Evolutionary conservation across 257 asterid genomes (phyloP).

Genomic region (Penstemon newberryi): DNA sequence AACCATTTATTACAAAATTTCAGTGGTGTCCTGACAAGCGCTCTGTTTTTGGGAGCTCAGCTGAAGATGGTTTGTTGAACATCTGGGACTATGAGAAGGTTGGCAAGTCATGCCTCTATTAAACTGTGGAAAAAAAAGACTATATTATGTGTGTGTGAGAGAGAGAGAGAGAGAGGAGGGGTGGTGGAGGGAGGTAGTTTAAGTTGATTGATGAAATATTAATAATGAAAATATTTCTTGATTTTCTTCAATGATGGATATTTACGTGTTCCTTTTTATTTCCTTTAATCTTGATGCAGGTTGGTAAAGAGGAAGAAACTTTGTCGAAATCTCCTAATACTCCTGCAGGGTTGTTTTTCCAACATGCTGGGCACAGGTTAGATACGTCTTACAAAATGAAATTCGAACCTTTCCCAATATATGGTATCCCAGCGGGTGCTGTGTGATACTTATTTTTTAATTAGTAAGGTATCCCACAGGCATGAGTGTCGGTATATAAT

Average conservation of each 20-base stretch:
- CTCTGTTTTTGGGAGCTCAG: constrained; percentile 93
- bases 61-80: constrained; percentile 90
- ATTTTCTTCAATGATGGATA: neutral
- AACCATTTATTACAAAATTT: constrained; percentile 19
- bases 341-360: constrained; percentile 91
- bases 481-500: neutral
- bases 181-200: neutral
- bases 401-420: constrained; percentile 1
- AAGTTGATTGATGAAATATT: constrained; percentile 9
- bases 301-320: constrained; percentile 61
- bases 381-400: constrained; percentile 24
- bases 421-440: constrained; percentile 3
- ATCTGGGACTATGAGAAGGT: constrained; percentile 97
- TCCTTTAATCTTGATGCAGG: constrained; percentile 42
- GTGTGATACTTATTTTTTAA: constrained; percentile 2
- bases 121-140: neutral
- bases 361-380: constrained; percentile 99
- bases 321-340: constrained; percentile 52
- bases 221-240: constrained; percentile 4
- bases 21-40: constrained; percentile 97
- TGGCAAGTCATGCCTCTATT: constrained; percentile 7
- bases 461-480: neutral
- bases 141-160: no score
- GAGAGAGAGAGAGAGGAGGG: no score
- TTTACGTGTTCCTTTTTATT: constrained; percentile 3